These are phyloP conservation scores for Brachypodium distachyon DNA, from an alignment of 202 grass and related monocot genomes.

Conservation along the genomic window DNA sequence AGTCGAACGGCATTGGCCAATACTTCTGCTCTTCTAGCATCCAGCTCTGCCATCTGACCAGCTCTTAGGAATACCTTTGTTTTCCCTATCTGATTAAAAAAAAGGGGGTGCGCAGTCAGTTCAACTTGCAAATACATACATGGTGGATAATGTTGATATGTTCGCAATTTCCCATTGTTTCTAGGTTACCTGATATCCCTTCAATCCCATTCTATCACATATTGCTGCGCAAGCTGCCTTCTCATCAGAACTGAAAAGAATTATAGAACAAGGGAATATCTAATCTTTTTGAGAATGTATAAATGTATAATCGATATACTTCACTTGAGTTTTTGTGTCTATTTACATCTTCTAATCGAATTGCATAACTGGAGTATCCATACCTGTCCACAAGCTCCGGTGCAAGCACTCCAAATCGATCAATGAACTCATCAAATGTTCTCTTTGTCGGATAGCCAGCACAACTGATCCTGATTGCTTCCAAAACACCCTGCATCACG, in stretches of 20 bases:
- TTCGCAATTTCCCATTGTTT: constrained; percentile 4
- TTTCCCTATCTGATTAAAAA: constrained; percentile 78
- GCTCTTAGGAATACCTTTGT: constrained; percentile 94
- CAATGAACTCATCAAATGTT: constrained; percentile 89
- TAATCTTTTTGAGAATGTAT: too few species aligned
- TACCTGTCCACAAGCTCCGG: constrained; percentile 84
- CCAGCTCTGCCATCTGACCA: constrained; percentile 93
- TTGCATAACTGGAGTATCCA: constrained; percentile 6
- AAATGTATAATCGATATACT: too few species aligned
- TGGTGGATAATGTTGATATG: neutral
- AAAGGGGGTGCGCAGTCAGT: constrained; percentile 10
- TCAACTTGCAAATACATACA: neutral
- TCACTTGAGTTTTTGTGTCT: neutral
- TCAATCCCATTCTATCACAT: constrained; percentile 85
- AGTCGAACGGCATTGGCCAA: constrained; percentile 59
- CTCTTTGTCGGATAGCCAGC: constrained; percentile 96
- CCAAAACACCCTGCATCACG: constrained; percentile 73
- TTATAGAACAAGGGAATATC: neutral
- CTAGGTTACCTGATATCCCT: constrained; percentile 80
- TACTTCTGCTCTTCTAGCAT: constrained; percentile 89
- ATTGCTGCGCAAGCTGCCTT: constrained; percentile 64
- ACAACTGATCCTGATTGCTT: constrained; percentile 97
- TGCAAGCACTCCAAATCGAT: constrained; percentile 90
- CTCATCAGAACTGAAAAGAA: constrained; percentile 69
- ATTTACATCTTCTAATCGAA: neutral